These are phyloP conservation scores for Linderniella brevidens DNA, from an alignment of 257 asterid species.

Conservation along the genomic window DNA sequence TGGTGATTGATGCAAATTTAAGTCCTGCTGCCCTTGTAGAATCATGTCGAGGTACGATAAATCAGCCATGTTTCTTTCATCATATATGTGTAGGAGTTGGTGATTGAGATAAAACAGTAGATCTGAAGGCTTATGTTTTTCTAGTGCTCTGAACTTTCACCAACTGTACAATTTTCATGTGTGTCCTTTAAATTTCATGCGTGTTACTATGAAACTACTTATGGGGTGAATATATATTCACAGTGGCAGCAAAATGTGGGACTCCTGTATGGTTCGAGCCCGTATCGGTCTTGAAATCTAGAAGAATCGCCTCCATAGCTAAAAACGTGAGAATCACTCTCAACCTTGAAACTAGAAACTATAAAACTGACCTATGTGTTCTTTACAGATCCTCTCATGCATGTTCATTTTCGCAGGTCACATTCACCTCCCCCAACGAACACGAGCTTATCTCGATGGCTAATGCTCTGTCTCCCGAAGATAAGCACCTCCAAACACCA, in stretches of 20 bases:
- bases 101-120: neutral
- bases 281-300: constrained; percentile 78
- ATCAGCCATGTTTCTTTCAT: constrained; percentile 1
- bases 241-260: constrained; percentile 68
- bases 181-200: no score
- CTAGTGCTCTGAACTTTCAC: neutral
- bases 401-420: constrained; percentile 42
- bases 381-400: neutral
- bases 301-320: constrained; percentile 54
- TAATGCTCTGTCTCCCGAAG: constrained; percentile 38
- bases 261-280: constrained; percentile 92
- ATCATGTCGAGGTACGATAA: constrained; percentile 45
- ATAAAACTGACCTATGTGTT: neutral
- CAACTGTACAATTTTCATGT: no score
- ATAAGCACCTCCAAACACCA: constrained; percentile 28
- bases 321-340: constrained; percentile 39
- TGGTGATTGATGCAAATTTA: constrained; percentile 87
- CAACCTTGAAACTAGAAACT: constrained; percentile 2
- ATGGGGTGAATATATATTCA: constrained; percentile 10
- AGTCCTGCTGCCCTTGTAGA: constrained; percentile 48
- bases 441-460: constrained; percentile 94
- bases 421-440: constrained; percentile 81
- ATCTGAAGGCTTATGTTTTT: neutral
- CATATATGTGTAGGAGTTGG: neutral
- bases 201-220: constrained; percentile 1